These are phyloP conservation scores for Saccharomycopsis schoenii DNA, from an alignment of 805 yeast genomes.

Conservation along the genomic window DNA sequence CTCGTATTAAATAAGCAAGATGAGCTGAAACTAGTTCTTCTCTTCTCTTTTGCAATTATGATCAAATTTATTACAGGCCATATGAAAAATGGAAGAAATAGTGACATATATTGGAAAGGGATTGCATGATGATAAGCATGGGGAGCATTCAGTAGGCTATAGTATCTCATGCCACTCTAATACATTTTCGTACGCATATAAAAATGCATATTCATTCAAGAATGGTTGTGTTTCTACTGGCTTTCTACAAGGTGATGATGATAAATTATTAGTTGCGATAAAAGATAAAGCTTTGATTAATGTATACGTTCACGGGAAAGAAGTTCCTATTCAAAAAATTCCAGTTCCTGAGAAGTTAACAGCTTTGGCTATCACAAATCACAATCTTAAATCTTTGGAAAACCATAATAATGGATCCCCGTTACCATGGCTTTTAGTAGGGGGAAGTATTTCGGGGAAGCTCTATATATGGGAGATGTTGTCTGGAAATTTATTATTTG, in stretches of 20 bases:
- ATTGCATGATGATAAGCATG: constrained; percentile 34
- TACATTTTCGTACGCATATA: constrained; percentile 33
- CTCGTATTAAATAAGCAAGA: too few relatives aligned
- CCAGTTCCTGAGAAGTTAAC: constrained; percentile 76
- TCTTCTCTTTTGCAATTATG: too few relatives aligned
- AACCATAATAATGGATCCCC: constrained; percentile 23
- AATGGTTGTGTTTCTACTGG: constrained; percentile 48
- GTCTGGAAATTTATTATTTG: constrained; percentile 65
- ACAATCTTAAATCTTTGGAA: constrained; percentile 18
- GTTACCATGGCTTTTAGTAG: constrained; percentile 58
- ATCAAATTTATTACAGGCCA: too few relatives aligned
- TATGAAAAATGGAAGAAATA: constrained; percentile 38
- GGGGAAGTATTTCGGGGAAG: constrained; percentile 67
- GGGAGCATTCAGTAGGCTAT: constrained; percentile 33
- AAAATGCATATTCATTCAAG: constrained; percentile 36
- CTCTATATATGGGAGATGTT: constrained; percentile 77
- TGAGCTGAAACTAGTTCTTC: too few relatives aligned
- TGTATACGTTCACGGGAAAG: constrained; percentile 39
- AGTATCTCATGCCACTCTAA: constrained; percentile 35
- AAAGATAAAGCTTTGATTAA: constrained; percentile 65
- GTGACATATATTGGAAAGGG: constrained; percentile 39
- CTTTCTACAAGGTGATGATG: constrained; percentile 36
- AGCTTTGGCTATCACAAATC: constrained; percentile 36
- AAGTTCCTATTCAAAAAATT: constrained; percentile 62
- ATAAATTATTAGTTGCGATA: constrained; percentile 53